A percentile compares a stretch with the other conserved stretches of the same genome.
These are phyloP conservation scores for Diaporthe vaccinii DNA, from an alignment of 2,329 filamentous ascomycete species.

Conservation along the genomic window DNA sequence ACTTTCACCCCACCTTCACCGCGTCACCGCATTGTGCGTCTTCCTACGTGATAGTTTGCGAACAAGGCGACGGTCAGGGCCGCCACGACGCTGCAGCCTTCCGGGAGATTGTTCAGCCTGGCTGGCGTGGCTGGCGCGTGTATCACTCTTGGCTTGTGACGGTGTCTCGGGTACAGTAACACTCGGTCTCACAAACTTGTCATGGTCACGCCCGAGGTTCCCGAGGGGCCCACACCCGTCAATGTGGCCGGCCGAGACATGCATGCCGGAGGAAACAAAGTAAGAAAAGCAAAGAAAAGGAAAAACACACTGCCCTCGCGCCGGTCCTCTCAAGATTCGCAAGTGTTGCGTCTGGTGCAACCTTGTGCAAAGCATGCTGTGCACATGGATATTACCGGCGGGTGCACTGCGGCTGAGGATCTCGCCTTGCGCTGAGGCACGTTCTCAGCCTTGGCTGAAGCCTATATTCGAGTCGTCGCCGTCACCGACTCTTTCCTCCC, in stretches of 20 bases:
- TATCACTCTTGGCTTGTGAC: neutral
- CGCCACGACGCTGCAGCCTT: neutral
- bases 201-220: neutral
- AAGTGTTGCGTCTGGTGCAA: neutral
- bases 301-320: neutral
- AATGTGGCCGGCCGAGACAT: neutral
- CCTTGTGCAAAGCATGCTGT: constrained; percentile 1
- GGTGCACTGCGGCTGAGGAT: constrained; percentile 7
- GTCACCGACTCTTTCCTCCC: neutral
- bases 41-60: neutral
- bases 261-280: neutral
- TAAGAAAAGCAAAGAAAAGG: neutral
- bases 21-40: neutral
- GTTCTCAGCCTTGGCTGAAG: constrained; percentile 7
- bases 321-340: neutral
- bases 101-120: constrained; percentile 14
- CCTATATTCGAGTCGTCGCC: constrained; percentile 1
- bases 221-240: neutral
- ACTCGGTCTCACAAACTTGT: constrained; percentile 1
- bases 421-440: constrained; percentile 1
- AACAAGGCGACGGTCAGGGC: neutral
- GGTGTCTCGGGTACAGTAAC: constrained; percentile 4
- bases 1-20: neutral
- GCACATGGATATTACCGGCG: neutral
- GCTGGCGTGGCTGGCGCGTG: neutral